Percentiles rank a stretch among this genome's conserved stretches.
phyloP scores from a whole-genome alignment of 2,329 filamentous ascomycete species.

The Aspergillus luchuensis region DNA sequence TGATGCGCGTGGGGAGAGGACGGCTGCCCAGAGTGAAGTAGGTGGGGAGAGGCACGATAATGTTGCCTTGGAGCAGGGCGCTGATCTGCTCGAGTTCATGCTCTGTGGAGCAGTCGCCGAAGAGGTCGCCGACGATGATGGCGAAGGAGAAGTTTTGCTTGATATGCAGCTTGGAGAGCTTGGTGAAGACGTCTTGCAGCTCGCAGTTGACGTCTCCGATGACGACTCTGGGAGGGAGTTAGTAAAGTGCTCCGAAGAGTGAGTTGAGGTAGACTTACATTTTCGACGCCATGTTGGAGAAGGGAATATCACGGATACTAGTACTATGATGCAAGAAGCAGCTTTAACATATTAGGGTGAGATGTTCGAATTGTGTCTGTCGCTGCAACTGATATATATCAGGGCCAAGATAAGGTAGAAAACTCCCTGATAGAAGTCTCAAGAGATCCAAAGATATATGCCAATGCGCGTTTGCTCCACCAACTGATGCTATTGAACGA shows the following conservation, averaged over 20 bases:
- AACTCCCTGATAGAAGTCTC: neutral
- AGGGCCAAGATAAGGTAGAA: neutral
- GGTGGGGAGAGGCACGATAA: conserved; percentile 75
- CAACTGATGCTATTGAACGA: no score
- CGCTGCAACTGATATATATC: neutral
- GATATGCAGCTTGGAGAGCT: conserved; percentile 74
- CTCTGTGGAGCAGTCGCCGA: conserved; percentile 55
- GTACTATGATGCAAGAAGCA: conserved; percentile 16
- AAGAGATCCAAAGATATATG: neutral
- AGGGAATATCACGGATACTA: conserved; percentile 4
- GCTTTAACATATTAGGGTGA: conserved; percentile 10
- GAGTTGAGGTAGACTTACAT: conserved; percentile 48
- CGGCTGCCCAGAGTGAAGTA: conserved; percentile 84
- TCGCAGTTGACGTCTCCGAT: conserved; percentile 81
- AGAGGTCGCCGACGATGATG: conserved; percentile 81
- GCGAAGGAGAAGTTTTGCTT: conserved; percentile 90
- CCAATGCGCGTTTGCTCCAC: neutral
- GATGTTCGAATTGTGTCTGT: neutral
- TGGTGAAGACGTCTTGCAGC: conserved; percentile 73
- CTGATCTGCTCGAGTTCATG: conserved; percentile 62
- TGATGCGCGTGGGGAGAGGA: conserved; percentile 69
- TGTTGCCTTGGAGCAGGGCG: conserved; percentile 70
- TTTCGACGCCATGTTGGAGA: conserved; percentile 55
- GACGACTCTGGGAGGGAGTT: conserved; percentile 58
- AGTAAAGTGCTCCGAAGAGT: conserved; percentile 11